phyloP scores from a whole-genome alignment of 73 alveolate genomes.

The Paramecium pentaurelia region DNA sequence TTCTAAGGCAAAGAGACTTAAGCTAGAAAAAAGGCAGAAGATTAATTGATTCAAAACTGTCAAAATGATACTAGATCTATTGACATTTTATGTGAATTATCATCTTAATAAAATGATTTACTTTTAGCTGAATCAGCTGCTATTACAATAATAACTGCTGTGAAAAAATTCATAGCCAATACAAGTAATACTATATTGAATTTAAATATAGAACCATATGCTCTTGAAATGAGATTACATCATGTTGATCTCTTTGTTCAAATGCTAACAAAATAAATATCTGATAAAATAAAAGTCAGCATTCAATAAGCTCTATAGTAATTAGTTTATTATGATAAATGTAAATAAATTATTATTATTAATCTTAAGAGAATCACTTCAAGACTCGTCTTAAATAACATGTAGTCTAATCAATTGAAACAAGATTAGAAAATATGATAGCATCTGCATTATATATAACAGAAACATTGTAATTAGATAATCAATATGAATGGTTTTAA shows the following conservation, averaged over 20 bases:
- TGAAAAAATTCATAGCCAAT: neutral
- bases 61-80: neutral
- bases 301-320: neutral
- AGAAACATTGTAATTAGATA: neutral
- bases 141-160: neutral
- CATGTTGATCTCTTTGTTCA: constrained; percentile 10
- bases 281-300: neutral
- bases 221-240: neutral
- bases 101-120: neutral
- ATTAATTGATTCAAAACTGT: neutral
- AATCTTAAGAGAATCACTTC: neutral
- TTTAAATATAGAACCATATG: neutral
- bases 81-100: neutral
- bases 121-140: neutral
- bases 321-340: neutral
- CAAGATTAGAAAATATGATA: neutral
- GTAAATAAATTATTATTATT: neutral
- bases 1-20: neutral
- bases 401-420: neutral
- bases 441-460: neutral
- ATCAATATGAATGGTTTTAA: neutral
- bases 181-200: neutral
- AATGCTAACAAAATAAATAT: neutral
- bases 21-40: neutral
- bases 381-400: neutral